Base-by-base conservation (phyloP, 1,139 yeast genomes). In the Diutina siamensis region DNA sequence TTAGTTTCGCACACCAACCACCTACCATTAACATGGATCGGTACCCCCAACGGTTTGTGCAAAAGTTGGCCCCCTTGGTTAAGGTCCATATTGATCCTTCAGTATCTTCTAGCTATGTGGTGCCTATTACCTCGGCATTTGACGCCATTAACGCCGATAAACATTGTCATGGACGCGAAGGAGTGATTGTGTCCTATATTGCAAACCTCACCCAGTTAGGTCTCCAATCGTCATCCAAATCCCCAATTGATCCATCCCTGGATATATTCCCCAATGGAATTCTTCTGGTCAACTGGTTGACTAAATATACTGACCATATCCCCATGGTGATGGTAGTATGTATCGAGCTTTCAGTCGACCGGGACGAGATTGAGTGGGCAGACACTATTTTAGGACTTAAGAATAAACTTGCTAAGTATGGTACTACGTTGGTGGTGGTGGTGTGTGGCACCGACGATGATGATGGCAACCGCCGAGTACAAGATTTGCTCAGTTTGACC, bases 191-290 rank as follows among this genome's bases (percentile, higher is more conserved):
- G 4, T 8, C 12, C 12, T 38, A 15, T 25, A 20, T 38, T 3
- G 12, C 28, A 2, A 32, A 38, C 20, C 20, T 38, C 7, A 38
- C 2, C 21, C 28, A 35, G n/a, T 18, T 21, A 10, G 40, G 28
- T 5, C 25, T 35, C 15, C 28, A 35, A 17, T 12, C 40, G n/a
- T 13, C 27, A 7, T 13, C 28, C 2, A 45, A 62, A 3, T 68
- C 74, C 0, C 75, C 75, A 0, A 67, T 70, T 54, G 61, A 67
- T 48, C 50, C 57, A 2, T 46, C 55, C 5, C 68, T 74, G 0
- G 67, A 62, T 38, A 52, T 71, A 42, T 71, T 61, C 45, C 75
- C 75, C 33, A 69, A 71, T 49, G 76, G 75, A 1, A 62, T 71
- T 7, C 51, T 71, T 9, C 60, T 67, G 9, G 50, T 51, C 1